Evolutionary conservation across 2,329 filamentous ascomycete genomes (phyloP).

Genomic region (Fusarium sp.): DNA sequence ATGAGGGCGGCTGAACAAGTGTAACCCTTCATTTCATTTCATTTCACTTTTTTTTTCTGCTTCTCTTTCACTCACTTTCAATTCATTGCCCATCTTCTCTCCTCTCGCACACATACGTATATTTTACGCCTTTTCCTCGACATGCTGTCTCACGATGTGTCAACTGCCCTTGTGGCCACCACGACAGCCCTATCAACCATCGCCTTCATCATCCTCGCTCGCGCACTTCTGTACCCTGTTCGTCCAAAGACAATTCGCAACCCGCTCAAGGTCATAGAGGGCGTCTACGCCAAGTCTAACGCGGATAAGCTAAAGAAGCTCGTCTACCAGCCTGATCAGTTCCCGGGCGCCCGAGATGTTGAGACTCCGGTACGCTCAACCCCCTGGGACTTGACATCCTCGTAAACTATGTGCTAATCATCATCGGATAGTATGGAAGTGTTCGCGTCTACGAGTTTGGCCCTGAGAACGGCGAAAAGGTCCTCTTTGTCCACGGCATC

Average conservation of each 20-base stretch:
- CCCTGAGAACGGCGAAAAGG: constrained; percentile 74
- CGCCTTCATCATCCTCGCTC: constrained; percentile 49
- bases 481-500: constrained; percentile 84
- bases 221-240: constrained; percentile 52
- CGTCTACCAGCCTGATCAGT: constrained; percentile 71
- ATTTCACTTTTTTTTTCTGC: not conserved
- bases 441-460: constrained; percentile 87
- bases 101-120: not conserved
- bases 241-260: constrained; percentile 53
- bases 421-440: constrained; percentile 67
- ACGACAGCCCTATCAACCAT: constrained; percentile 55
- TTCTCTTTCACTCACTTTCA: not conserved
- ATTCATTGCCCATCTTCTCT: not conserved
- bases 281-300: constrained; percentile 47
- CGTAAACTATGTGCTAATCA: constrained; percentile 14
- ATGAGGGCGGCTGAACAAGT: constrained; percentile 16
- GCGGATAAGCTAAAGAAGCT: constrained; percentile 51
- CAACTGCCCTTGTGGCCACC: constrained; percentile 48
- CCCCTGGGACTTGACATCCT: not conserved
- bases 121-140: not conserved
- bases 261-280: constrained; percentile 57
- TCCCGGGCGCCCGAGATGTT: constrained; percentile 79
- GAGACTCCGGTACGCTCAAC: constrained; percentile 63
- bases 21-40: constrained; percentile 5
- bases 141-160: constrained; percentile 27